Percentiles rank a stretch among this genome's conserved stretches.
Conservation (phyloP, 768 basidiomycete species). For the Boletus coccyginus region DNA sequence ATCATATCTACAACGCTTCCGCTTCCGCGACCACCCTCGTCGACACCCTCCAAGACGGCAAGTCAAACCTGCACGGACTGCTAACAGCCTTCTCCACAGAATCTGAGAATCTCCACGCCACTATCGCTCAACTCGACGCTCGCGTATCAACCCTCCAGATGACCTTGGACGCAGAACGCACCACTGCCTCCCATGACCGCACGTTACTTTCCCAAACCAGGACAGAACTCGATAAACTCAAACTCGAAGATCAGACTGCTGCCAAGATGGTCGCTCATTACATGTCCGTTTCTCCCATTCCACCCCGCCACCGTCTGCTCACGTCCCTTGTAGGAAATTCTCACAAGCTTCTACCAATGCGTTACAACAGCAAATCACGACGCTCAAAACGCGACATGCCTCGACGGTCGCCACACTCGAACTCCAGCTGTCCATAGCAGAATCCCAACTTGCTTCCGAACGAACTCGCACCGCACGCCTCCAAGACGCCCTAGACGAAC, state of each 20-base stretch:
- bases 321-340: constrained; percentile 59
- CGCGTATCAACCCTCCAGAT: constrained; percentile 44
- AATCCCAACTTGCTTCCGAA: constrained; percentile 43
- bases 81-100: constrained; percentile 49
- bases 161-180: constrained; percentile 46
- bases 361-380: constrained; percentile 58
- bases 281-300: constrained; percentile 53
- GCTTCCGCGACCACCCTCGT: constrained; percentile 16
- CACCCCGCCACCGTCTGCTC: neutral
- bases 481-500: constrained; percentile 62
- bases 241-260: constrained; percentile 69
- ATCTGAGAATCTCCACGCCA: constrained; percentile 43
- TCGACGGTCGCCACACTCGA: constrained; percentile 59
- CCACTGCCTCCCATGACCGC: constrained; percentile 41
- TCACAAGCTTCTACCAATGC: constrained; percentile 70
- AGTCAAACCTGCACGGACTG: constrained; percentile 46
- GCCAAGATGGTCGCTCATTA: constrained; percentile 83
- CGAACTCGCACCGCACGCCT: constrained; percentile 45
- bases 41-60: constrained; percentile 48
- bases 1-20: neutral
- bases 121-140: constrained; percentile 40
- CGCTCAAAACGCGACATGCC: constrained; percentile 59
- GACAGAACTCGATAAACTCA: constrained; percentile 52
- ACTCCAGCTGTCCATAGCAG: constrained; percentile 44
- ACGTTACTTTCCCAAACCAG: constrained; percentile 44